phyloP scores from a whole-genome alignment of 352 stramenopile species.

The Pythium pectinolyticum region DNA sequence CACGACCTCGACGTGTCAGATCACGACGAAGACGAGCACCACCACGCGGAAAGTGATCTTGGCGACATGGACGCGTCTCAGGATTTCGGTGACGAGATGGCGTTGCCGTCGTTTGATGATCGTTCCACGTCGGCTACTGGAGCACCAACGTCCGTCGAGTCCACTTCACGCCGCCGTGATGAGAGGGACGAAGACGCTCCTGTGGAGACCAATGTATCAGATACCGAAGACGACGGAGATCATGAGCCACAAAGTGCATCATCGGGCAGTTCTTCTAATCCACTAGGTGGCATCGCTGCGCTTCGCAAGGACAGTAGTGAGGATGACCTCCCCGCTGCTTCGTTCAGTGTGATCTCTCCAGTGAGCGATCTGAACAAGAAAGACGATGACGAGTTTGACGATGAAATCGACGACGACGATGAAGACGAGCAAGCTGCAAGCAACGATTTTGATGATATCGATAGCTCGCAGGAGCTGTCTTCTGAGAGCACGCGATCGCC shows the following conservation, averaged over 20 bases:
- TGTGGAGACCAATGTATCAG: neutral
- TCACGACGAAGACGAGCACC: too few relatives aligned
- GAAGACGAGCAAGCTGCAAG: neutral
- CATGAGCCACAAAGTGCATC: too few relatives aligned
- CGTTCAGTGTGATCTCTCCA: neutral
- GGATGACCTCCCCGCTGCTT: neutral
- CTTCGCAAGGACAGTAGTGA: conserved; percentile 2
- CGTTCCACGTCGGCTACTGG: too few relatives aligned
- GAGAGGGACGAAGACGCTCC: too few relatives aligned
- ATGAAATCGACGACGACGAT: neutral
- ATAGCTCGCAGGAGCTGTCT: neutral
- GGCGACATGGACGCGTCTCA: neutral
- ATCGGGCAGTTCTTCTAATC: too few relatives aligned
- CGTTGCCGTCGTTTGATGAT: neutral
- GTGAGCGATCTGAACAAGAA: neutral
- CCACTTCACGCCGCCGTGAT: too few relatives aligned
- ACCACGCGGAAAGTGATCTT: neutral
- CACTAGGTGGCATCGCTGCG: conserved; percentile 1
- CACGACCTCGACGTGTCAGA: too few relatives aligned
- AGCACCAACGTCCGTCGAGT: too few relatives aligned
- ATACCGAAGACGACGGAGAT: too few relatives aligned
- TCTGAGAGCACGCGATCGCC: neutral
- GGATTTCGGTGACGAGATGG: neutral
- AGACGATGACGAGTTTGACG: neutral
- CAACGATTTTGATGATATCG: neutral